A percentile compares a stretch with the other conserved stretches of the same genome.
Conservation (phyloP, 805 yeast genomes). For the Candida quercuum region DNA sequence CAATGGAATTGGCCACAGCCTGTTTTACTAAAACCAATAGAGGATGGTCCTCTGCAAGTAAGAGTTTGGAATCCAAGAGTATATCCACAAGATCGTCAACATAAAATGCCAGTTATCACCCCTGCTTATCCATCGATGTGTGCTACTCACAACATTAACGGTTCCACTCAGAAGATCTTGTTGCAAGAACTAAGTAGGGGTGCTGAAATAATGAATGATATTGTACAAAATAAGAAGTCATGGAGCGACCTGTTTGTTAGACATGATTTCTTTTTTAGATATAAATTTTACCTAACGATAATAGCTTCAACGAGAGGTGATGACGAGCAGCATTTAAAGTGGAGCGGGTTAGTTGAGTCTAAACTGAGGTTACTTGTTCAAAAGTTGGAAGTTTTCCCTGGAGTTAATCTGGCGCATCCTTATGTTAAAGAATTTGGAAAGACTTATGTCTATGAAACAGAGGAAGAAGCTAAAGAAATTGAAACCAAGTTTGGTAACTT, state of each 20-base stretch:
- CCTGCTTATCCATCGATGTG: constrained; percentile 99
- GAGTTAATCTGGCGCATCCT: constrained; percentile 84
- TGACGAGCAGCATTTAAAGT: constrained; percentile 79
- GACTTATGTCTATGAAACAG: constrained; percentile 40
- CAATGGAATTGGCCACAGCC: constrained; percentile 99
- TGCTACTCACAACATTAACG: constrained; percentile 93
- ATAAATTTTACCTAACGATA: constrained; percentile 82
- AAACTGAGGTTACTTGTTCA: constrained; percentile 75
- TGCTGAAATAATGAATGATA: constrained; percentile 60
- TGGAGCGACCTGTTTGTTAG: constrained; percentile 77
- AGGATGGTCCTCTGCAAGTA: constrained; percentile 95
- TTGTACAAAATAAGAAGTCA: constrained; percentile 50
- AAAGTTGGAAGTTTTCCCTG: constrained; percentile 73
- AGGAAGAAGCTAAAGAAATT: constrained; percentile 51
- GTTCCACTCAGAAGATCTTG: constrained; percentile 80
- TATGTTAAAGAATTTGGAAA: constrained; percentile 71
- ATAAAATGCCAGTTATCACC: constrained; percentile 95
- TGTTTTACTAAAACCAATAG: constrained; percentile 84
- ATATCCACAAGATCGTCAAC: constrained; percentile 84
- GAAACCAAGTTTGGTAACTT: constrained; percentile 60
- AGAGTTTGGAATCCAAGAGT: constrained; percentile 95
- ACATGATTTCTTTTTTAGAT: constrained; percentile 77
- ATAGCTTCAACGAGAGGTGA: constrained; percentile 70
- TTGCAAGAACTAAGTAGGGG: constrained; percentile 79
- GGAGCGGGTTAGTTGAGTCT: constrained; percentile 93